Base-by-base conservation (phyloP, 2,329 filamentous ascomycete genomes). In the Penicillium oxalicum region DNA sequence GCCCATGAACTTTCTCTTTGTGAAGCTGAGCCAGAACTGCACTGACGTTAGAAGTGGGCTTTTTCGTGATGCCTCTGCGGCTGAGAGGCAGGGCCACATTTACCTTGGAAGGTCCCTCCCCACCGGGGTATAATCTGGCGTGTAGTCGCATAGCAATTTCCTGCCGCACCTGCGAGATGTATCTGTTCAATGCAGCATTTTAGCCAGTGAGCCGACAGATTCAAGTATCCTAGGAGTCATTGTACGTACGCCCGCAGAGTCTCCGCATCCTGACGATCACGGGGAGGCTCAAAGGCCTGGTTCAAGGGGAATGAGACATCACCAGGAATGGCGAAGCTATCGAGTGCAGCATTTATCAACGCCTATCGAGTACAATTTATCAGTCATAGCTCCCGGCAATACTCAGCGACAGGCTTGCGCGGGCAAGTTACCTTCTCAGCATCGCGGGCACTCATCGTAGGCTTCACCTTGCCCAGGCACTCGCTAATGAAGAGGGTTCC, bases 1-100 rank as follows among this genome's bases (percentile, higher is more conserved):
- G 70, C 91, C 91, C 93, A 98, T 97, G 68, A 98, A 98, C 82
- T 96, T 96, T 74, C 93, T 85, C 84, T 97, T 97, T 46, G 88
- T 88, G 70, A 96, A 98, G 78, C 93, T 97, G 69, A 98, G 74
- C 93, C 93, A 98, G 88, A 91, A 97, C 83, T 94, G 81, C 71
- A 9, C 3, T 75, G 80, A 12, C 13, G 24, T 67, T 52, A 68
- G 66, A 57, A 7, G 29, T 7, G 29, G 35, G 9, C 7, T 26
- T 39, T 26, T 13, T 8, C 2, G 36, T 11, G 33, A 13, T 11
- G 34, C 18, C 18, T 18, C 18, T 18, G 18, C 18, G 18, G 18
- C 18, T 18, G 18, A 18, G 18, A 18, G 18, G 18, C 18, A 18
- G 18, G 18, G 18, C 18, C 18, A 18, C 18, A 24, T 68, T 60